A percentile compares a stretch with the other conserved stretches of the same genome.
Evolutionary conservation across 1,139 yeast genomes (phyloP).

Genomic region (Pichia sp.): DNA sequence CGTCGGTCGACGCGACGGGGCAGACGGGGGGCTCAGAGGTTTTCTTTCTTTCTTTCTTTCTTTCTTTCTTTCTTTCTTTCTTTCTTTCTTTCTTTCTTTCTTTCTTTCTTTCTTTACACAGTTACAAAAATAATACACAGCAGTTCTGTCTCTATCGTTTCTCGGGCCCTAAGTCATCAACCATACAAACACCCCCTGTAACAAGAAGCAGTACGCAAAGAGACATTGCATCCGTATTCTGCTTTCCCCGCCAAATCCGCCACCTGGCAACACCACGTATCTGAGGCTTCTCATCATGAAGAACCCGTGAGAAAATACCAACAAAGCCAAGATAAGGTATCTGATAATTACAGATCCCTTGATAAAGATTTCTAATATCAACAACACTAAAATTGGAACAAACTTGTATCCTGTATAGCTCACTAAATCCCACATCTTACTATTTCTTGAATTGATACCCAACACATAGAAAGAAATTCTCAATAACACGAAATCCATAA

Average conservation of each 20-base stretch:
- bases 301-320: constrained; percentile 55
- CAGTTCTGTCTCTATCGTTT: too few relatives aligned
- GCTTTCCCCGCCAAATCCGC: constrained; percentile 40
- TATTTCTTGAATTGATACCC: constrained; percentile 48
- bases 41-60: too few relatives aligned
- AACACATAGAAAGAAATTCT: constrained; percentile 60
- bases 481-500: constrained; percentile 60
- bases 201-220: constrained; percentile 76
- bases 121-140: too few relatives aligned
- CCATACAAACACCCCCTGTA: constrained; percentile 54
- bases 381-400: constrained; percentile 61
- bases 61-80: too few relatives aligned
- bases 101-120: too few relatives aligned
- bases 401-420: constrained; percentile 95
- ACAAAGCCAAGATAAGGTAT: constrained; percentile 39
- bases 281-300: constrained; percentile 80
- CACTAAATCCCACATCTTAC: constrained; percentile 60
- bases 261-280: constrained; percentile 61
- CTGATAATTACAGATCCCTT: constrained; percentile 34
- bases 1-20: not conserved
- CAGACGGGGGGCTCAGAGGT: too few relatives aligned
- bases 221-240: constrained; percentile 77
- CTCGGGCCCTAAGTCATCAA: constrained; percentile 26
- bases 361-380: constrained; percentile 40
- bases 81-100: too few relatives aligned